Evolutionary conservation across 345 rosid species (phyloP), one percentile per base, ranked within the genome.

Genomic region (Iberis pinnata): DNA sequence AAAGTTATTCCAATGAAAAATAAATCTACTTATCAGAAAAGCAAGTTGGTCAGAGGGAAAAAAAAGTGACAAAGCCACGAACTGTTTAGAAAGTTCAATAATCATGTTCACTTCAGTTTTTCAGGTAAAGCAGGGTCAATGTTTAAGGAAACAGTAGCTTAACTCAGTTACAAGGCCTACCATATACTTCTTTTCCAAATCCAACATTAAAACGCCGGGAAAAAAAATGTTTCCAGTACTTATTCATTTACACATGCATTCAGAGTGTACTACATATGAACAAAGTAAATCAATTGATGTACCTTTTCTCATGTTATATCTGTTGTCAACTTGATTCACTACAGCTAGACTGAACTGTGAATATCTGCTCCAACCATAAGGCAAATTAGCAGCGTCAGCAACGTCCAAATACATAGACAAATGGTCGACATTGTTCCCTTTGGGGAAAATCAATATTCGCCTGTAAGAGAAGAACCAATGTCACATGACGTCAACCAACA

Each of bases 341-440:
- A 92, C 80, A 39, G 93, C 73, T 69, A 92, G 72, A 73, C 86
- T 81, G 67, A 92, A 92, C 60, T 81, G 96, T 8, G 98, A 86
- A 47, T 71, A 92, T 81, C 95, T 78, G 75, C 88, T 85, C 98
- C 98, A 92, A 35, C 95, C 96, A 50, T 88, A 83, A 0, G 97
- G 84, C 78, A 92, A 61, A 16, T 70, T 63, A 0, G 74, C 13
- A 5, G 96, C 83, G 60, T 88, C 97, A 1, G 95, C 95, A 67
- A 88, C 98, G 74, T 88, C 96, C 68, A 92, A 67, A 58, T 92
- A 92, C 93, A 90, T 76, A n/a, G 96, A 88, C 78, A 92, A 60
- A 73, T 92, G 83, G 64, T 87, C 98, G 56, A 80, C 95, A 70
- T 92, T 88, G 81, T 92, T 92, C 60, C 98, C 98, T 60, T 83